Base-by-base conservation (phyloP, 1,139 yeast species). In the Pichia kudriavzevii region DNA sequence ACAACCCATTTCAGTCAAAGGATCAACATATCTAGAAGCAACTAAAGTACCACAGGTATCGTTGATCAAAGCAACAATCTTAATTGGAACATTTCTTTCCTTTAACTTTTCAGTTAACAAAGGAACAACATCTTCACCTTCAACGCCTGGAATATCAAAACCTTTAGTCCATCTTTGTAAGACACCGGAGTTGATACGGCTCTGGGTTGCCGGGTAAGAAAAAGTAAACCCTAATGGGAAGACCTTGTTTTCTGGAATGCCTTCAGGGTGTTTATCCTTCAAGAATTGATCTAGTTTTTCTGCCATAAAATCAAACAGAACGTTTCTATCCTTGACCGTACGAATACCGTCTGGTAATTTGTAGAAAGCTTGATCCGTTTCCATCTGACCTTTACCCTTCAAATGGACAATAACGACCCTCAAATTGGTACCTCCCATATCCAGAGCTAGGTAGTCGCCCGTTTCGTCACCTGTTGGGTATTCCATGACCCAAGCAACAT, bases 101-200 rank as follows among this genome's bases (percentile, higher is more conserved):
- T 69, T 63, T 44, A 91, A 69, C 31, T 94, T 84, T n/a, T 66
- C 68, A 64, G 80, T 94, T 54, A 91, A 72, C 79, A 91, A 68
- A 44, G 95, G 94, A 35, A 82, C 95, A 38, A 91, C 97, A 55
- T 91, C 95, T 39, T 84, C 71, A 45, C 96, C 96, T 66, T 91
- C 99, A 36, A 91, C 96, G 42, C 83, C 84, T 36, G 77, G 82
- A 51, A 93, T 87, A 60, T 91, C 95, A 63, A 85, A 91, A 44
- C 98, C 99, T 67, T 91, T 93, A 45, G 99, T 91, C 98, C 98
- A 91, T 64, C 95, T 76, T 68, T 87, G 96, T 58, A 91, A 72
- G 42, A 84, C 63, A 57, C 98, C 98, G 48, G 75, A 71, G 64
- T 83, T 78, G 55, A 91, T 87, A 47, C 79, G 81, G 47, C 67